Evolutionary conservation across 768 basidiomycete species (phyloP).

Genomic region (Boletellus emodensis): DNA sequence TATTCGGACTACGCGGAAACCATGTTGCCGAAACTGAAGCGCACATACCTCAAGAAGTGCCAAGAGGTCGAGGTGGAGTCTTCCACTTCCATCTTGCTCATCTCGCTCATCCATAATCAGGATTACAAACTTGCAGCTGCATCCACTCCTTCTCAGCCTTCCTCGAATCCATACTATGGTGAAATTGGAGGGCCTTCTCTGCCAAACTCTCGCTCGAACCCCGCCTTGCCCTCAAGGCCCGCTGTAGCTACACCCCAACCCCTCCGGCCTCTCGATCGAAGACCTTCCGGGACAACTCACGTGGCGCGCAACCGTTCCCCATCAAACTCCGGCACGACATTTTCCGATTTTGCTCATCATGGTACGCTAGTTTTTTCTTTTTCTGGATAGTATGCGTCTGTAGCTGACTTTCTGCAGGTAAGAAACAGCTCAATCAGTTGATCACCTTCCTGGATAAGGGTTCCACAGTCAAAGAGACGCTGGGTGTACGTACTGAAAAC

Average conservation of each 20-base stretch:
- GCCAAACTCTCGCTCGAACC: slow-evolving; percentile 43
- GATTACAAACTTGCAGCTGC: slow-evolving; percentile 57
- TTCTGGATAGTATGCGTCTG: background rate
- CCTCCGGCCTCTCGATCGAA: slow-evolving; percentile 68
- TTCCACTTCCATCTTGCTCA: slow-evolving; percentile 1
- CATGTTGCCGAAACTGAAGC: slow-evolving; percentile 76
- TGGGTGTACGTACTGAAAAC: slow-evolving; percentile 55
- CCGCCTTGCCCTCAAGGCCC: slow-evolving; percentile 45
- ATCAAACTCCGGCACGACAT: slow-evolving; percentile 71
- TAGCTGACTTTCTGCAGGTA: slow-evolving; percentile 44
- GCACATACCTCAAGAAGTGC: slow-evolving; percentile 77
- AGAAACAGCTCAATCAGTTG: slow-evolving; percentile 81
- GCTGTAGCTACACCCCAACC: slow-evolving; percentile 70
- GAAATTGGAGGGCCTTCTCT: slow-evolving; percentile 30
- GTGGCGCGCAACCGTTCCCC: slow-evolving; percentile 68
- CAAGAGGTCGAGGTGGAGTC: slow-evolving; percentile 75
- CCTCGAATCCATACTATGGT: slow-evolving; percentile 30
- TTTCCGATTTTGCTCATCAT: slow-evolving; percentile 86
- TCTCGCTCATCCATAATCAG: slow-evolving; percentile 34
- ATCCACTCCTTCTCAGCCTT: slow-evolving; percentile 27
- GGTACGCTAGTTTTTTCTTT: slow-evolving; percentile 33
- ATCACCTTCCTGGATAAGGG: slow-evolving; percentile 84
- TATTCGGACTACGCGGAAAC: slow-evolving; percentile 82
- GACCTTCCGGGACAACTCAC: slow-evolving; percentile 58
- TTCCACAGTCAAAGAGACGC: slow-evolving; percentile 55